Percentiles rank a stretch among this genome's conserved stretches.
Conservation (phyloP, 129 eudicot species). For the Solidago caesia region DNA sequence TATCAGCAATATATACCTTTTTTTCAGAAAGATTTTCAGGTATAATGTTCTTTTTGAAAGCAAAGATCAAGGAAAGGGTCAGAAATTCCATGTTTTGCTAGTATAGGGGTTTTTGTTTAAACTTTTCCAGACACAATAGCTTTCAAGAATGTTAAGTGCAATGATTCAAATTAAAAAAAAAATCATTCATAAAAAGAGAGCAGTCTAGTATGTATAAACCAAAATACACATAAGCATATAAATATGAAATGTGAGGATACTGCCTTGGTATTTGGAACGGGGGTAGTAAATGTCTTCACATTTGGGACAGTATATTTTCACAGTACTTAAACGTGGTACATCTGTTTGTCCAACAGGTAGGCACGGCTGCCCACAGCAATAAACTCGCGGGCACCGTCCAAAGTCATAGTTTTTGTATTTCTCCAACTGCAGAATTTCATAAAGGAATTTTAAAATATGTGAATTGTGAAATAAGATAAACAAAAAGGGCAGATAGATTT, state of each 20-base stretch:
- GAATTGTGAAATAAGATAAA: not conserved
- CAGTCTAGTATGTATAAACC: not conserved
- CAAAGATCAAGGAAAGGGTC: not conserved
- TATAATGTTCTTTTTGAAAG: not conserved
- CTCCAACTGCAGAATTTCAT: constrained; percentile 56
- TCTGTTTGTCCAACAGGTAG: constrained; percentile 98
- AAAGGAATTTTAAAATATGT: not conserved
- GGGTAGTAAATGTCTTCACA: constrained; percentile 97
- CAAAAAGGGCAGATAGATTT: not conserved
- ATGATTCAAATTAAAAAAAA: not conserved
- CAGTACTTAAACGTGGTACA: constrained; percentile 89
- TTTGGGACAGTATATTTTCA: constrained; percentile 91
- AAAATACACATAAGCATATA: constrained; percentile 10
- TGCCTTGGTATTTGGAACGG: constrained; percentile 97
- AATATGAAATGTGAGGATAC: constrained; percentile 70
- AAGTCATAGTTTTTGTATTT: constrained; percentile 88
- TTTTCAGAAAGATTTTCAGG: not conserved
- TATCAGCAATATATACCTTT: too few species aligned
- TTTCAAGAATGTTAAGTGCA: not conserved
- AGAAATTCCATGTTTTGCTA: not conserved
- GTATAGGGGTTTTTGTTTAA: not conserved
- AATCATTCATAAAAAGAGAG: not conserved
- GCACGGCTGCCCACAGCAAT: constrained; percentile 95
- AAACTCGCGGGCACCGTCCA: constrained; percentile 98
- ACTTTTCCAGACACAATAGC: not conserved